These are phyloP conservation scores for Capsicum rhomboideum DNA, from an alignment of 257 asterid genomes.

Conservation along the genomic window DNA sequence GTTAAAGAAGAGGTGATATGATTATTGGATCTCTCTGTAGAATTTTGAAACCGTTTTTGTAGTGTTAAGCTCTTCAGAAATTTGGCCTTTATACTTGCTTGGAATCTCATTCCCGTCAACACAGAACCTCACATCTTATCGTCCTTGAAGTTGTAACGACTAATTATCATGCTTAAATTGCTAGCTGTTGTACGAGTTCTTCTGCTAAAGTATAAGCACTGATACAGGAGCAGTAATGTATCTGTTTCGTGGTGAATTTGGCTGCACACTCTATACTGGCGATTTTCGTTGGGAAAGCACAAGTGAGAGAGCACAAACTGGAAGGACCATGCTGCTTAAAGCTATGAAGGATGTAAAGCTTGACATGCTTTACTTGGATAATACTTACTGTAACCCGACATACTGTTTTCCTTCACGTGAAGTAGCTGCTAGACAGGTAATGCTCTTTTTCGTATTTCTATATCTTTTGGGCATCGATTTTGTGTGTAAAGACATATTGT, in stretches of 20 bases:
- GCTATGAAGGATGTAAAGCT: constrained; percentile 57
- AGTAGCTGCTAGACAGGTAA: constrained; percentile 65
- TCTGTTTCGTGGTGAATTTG: constrained; percentile 82
- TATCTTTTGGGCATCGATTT: background rate
- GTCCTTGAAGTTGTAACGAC: background rate
- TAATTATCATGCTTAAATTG: background rate
- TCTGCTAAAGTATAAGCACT: background rate
- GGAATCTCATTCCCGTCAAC: background rate
- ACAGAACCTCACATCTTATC: background rate
- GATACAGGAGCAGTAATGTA: constrained; percentile 74
- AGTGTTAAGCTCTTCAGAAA: background rate
- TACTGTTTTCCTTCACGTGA: constrained; percentile 73
- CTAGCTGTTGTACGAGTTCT: background rate
- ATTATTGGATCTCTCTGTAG: background rate
- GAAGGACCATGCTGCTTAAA: constrained; percentile 54
- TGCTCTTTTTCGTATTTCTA: background rate
- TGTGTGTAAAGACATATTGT: background rate
- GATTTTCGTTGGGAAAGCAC: constrained; percentile 80
- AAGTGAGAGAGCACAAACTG: constrained; percentile 25
- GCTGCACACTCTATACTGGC: constrained; percentile 73
- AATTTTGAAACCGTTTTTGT: background rate
- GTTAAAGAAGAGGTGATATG: background rate
- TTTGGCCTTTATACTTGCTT: background rate
- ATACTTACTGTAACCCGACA: constrained; percentile 70
- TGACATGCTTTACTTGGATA: constrained; percentile 53